Conservation (phyloP, 2,329 filamentous ascomycete genomes). For the Talaromyces sp. region DNA sequence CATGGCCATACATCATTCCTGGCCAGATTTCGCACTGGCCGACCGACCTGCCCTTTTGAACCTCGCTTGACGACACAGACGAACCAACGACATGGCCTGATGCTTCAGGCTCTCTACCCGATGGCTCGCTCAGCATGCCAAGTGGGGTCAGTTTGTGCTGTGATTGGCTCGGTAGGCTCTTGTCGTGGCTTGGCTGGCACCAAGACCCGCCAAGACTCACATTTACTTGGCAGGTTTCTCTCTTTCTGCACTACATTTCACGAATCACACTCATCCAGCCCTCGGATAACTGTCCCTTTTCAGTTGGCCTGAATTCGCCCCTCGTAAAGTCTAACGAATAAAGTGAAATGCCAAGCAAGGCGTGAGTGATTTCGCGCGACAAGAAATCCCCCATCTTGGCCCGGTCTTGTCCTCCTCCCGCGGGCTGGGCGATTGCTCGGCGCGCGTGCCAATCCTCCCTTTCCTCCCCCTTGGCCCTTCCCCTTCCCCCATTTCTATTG, state of each 20-base stretch:
- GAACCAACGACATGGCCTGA: neutral
- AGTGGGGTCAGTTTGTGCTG: neutral
- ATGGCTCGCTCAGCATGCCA: neutral
- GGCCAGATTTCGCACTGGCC: neutral
- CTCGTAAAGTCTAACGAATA: neutral
- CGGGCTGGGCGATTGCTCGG: conserved; percentile 38
- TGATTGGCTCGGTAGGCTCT: conserved; percentile 14
- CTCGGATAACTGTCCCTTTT: neutral
- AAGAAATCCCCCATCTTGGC: conserved; percentile 29
- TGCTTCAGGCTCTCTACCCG: neutral
- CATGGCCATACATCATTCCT: neutral
- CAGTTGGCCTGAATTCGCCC: conserved; percentile 14
- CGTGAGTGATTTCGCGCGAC: neutral
- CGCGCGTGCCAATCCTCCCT: conserved; percentile 25
- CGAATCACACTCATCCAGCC: neutral
- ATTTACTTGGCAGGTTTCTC: neutral
- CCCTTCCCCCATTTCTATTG: conserved; percentile 4
- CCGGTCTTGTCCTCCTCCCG: conserved; percentile 29
- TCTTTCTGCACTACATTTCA: neutral
- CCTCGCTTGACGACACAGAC: neutral
- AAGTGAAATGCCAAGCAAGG: conserved; percentile 22
- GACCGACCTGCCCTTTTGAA: conserved; percentile 1
- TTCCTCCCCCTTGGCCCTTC: conserved; percentile 18
- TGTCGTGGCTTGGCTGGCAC: conserved; percentile 15
- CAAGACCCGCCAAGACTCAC: conserved; percentile 6